phyloP scores from a whole-genome alignment of 176 grass and related monocot genomes.

The Bolboschoenus planiculmis region DNA sequence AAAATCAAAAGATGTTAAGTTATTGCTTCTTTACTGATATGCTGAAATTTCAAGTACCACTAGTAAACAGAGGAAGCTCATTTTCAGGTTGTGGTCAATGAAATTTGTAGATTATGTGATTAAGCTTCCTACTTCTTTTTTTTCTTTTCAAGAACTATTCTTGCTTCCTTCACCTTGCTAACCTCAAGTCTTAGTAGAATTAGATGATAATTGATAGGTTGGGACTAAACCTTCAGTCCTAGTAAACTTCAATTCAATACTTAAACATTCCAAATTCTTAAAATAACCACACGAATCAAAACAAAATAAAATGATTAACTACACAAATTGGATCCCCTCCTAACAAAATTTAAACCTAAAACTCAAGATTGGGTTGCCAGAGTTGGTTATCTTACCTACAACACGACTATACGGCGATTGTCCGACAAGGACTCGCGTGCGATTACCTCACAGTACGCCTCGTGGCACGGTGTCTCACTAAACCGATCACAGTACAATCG shows the following conservation, averaged over 20 bases:
- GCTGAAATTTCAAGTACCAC: not conserved
- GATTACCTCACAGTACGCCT: not conserved
- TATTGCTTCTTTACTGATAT: not conserved
- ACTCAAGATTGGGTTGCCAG: not conserved
- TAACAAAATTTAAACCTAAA: not conserved
- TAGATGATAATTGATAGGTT: not conserved
- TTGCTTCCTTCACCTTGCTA: not conserved
- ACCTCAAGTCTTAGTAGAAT: not conserved
- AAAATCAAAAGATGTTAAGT: not conserved
- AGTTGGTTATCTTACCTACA: not conserved
- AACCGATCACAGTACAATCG: not conserved
- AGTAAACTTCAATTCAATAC: not conserved
- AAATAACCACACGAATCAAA: too few species aligned
- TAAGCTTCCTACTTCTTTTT: not conserved
- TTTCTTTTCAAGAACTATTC: not conserved
- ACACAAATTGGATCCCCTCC: not conserved
- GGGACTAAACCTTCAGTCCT: not conserved
- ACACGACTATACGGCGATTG: not conserved
- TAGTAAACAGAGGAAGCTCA: not conserved
- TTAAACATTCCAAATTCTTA: not conserved
- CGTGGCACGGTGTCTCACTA: not conserved
- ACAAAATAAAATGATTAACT: not conserved
- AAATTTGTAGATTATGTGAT: not conserved
- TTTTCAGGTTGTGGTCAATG: not conserved
- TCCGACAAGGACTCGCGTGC: not conserved